Evolutionary conservation across 345 rosid genomes (phyloP).

Genomic region (Cardiospermum halicacabum): DNA sequence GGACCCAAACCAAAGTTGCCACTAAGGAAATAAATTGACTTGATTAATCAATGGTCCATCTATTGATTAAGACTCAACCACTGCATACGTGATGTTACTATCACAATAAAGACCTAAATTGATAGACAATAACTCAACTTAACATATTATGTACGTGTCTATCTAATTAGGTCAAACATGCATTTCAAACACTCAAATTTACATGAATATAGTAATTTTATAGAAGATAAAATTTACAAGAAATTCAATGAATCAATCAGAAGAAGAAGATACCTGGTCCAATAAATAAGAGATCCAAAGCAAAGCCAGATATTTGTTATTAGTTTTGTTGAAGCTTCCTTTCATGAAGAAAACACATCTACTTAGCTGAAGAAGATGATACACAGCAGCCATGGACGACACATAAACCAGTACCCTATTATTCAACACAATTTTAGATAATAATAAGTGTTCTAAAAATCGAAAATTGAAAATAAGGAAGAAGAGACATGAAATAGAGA

Average conservation of each 20-base stretch:
- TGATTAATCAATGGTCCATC: too few relatives aligned
- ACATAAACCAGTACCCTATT: slow-evolving; percentile 39
- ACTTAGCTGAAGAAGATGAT: slow-evolving; percentile 52
- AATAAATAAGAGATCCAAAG: slow-evolving; percentile 42
- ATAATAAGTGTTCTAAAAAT: background rate
- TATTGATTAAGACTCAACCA: too few relatives aligned
- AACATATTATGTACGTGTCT: too few relatives aligned
- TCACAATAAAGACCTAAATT: too few relatives aligned
- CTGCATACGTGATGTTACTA: too few relatives aligned
- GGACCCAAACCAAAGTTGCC: too few relatives aligned
- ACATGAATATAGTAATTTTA: too few relatives aligned
- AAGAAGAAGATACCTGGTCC: slow-evolving; percentile 59
- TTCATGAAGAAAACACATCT: slow-evolving; percentile 20
- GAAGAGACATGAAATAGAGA: background rate
- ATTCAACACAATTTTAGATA: background rate
- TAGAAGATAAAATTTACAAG: too few relatives aligned
- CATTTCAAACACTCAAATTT: too few relatives aligned
- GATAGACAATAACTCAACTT: too few relatives aligned
- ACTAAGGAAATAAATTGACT: too few relatives aligned
- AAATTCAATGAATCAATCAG: background rate
- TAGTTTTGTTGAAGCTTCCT: slow-evolving; percentile 18
- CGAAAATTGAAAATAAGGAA: background rate
- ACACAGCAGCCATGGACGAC: slow-evolving; percentile 45
- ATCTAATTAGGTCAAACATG: too few relatives aligned
- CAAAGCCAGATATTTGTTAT: slow-evolving; percentile 35